These are phyloP conservation scores for Trichoderma koningii DNA, from an alignment of 2,329 filamentous ascomycete species.

Conservation along the genomic window DNA sequence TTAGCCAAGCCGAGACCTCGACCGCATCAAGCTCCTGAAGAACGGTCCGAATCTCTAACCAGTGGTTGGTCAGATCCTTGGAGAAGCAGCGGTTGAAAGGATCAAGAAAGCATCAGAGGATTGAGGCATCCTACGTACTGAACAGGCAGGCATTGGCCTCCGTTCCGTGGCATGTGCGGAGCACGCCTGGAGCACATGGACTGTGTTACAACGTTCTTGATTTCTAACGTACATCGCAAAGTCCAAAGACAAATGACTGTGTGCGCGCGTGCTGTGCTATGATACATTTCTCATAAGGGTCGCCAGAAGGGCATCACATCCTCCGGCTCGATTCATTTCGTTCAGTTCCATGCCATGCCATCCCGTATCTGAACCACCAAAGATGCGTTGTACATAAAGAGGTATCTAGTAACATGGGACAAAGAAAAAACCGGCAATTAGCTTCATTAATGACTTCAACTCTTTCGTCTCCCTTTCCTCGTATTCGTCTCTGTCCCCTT, in stretches of 20 bases:
- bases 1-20: neutral
- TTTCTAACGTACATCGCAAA: neutral
- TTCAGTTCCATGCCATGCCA: neutral
- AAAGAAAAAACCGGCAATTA: neutral
- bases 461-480: neutral
- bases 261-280: neutral
- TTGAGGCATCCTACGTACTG: too few relatives aligned
- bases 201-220: neutral
- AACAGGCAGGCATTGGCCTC: too few relatives aligned
- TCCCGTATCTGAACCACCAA: slow-evolving; percentile 5
- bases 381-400: slow-evolving; percentile 5
- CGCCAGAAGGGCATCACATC: neutral
- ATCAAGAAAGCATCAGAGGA: neutral
- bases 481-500: too few relatives aligned
- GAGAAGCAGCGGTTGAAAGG: neutral
- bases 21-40: neutral
- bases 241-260: neutral
- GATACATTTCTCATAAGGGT: slow-evolving; percentile 23
- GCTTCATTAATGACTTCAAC: neutral
- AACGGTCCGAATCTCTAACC: neutral
- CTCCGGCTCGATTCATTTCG: neutral
- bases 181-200: neutral
- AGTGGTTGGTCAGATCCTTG: neutral
- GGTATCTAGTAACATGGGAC: neutral
- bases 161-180: neutral